These are phyloP conservation scores for Tetraselmis striata DNA, from an alignment of 139 green algal genomes.

Conservation along the genomic window DNA sequence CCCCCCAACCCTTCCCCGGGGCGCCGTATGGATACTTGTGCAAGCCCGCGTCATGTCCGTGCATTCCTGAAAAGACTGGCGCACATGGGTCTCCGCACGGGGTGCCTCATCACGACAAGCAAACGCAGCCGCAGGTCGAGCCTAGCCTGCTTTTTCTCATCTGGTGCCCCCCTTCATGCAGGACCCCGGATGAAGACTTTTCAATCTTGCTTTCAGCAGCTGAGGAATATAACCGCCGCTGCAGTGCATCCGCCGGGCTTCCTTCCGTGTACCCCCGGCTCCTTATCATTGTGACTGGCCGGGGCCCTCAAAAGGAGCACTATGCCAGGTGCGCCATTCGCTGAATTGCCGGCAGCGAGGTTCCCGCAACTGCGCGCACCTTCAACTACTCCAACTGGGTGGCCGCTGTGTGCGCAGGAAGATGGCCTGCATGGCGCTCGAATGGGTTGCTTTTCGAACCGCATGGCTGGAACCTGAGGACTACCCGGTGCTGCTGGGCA, in stretches of 20 bases:
- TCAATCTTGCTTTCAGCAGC: slow-evolving; percentile 61
- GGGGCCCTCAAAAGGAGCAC: slow-evolving; percentile 65
- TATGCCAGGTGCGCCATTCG: background rate
- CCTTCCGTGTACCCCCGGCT: slow-evolving; percentile 22
- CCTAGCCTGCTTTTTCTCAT: background rate
- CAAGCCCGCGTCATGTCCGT: background rate
- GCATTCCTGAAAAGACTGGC: background rate
- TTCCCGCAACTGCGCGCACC: background rate
- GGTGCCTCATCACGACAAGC: no score
- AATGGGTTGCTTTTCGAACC: slow-evolving; percentile 67
- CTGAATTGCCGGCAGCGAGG: background rate
- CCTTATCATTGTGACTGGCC: slow-evolving; percentile 59
- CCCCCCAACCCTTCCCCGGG: background rate
- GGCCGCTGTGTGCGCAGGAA: no score
- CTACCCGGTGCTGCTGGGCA: slow-evolving; percentile 85
- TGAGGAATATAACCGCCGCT: background rate
- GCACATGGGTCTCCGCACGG: no score
- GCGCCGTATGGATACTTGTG: background rate
- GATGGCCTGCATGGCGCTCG: background rate
- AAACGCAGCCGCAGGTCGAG: no score
- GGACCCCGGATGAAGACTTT: slow-evolving; percentile 97
- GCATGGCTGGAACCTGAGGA: slow-evolving; percentile 85
- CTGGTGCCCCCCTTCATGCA: slow-evolving; percentile 6
- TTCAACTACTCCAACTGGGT: no score
- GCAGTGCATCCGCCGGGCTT: background rate